A percentile compares a stretch with the other conserved stretches of the same genome.
phyloP scores from a whole-genome alignment of 2,329 filamentous ascomycete genomes.

The Chalaropsis ovoidea region DNA sequence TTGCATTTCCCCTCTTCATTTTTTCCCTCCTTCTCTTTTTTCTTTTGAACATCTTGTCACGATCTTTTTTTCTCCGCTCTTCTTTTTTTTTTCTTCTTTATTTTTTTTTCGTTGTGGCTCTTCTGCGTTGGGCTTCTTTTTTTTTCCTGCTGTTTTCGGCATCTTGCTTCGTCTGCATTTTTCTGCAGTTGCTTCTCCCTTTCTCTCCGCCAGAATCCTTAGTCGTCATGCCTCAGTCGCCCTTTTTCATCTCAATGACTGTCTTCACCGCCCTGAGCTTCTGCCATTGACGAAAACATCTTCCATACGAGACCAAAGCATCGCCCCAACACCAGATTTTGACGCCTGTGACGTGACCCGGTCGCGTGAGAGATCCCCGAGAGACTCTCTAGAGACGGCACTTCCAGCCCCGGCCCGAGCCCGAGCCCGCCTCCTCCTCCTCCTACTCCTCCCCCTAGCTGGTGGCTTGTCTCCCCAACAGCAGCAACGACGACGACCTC shows the following conservation, averaged over 20 bases:
- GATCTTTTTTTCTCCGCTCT: background rate
- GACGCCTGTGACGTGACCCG: too few relatives aligned
- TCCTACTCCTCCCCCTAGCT: background rate
- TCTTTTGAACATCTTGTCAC: background rate
- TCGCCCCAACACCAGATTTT: background rate
- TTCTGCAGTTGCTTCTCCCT: conserved; percentile 2
- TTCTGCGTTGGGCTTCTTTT: conserved; percentile 7
- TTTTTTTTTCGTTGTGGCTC: background rate
- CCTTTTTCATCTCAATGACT: conserved; percentile 5
- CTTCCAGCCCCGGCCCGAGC: background rate
- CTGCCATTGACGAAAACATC: conserved; percentile 9
- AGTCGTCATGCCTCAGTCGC: conserved; percentile 11
- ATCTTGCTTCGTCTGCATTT: background rate
- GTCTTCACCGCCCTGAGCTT: background rate
- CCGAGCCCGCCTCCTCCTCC: too few relatives aligned
- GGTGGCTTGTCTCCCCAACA: background rate
- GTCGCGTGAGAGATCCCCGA: background rate
- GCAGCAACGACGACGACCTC: background rate
- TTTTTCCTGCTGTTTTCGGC: background rate
- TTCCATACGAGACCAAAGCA: background rate
- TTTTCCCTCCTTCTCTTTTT: background rate
- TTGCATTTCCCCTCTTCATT: background rate
- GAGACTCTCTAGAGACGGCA: background rate
- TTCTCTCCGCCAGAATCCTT: background rate
- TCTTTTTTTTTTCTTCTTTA: background rate